phyloP scores from a whole-genome alignment of 73 alveolate genomes.

The Stentor roeselii region DNA sequence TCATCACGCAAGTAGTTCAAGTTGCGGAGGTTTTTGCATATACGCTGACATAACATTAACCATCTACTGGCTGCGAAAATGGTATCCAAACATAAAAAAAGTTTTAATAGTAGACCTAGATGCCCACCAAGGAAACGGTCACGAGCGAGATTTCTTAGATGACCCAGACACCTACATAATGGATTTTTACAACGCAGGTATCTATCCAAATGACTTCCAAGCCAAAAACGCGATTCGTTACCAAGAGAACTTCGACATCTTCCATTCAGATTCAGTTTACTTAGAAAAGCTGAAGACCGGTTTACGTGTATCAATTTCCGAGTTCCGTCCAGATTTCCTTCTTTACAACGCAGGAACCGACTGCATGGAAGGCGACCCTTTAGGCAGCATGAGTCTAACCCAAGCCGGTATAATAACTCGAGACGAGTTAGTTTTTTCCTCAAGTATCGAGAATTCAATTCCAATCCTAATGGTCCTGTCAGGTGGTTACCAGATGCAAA shows the following conservation, averaged over 20 bases:
- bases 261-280: conserved; percentile 54
- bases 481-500: conserved; percentile 78
- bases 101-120: conserved; percentile 76
- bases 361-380: conserved; percentile 74
- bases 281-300: conserved; percentile 20
- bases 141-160: conserved; percentile 70
- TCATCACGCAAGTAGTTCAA: conserved; percentile 73
- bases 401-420: conserved; percentile 58
- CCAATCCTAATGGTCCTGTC: conserved; percentile 81
- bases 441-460: conserved; percentile 30
- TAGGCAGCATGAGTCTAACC: conserved; percentile 53
- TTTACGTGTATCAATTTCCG: conserved; percentile 33
- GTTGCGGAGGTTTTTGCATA: conserved; percentile 83
- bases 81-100: conserved; percentile 36
- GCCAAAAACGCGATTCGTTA: conserved; percentile 67
- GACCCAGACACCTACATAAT: conserved; percentile 58
- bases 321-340: conserved; percentile 62
- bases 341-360: conserved; percentile 91
- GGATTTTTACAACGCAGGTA: conserved; percentile 68
- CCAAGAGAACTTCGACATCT: conserved; percentile 30
- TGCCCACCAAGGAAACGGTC: conserved; percentile 93
- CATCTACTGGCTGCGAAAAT: conserved; percentile 48
- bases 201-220: conserved; percentile 71
- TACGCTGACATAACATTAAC: conserved; percentile 79
- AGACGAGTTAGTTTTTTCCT: conserved; percentile 64